Evolutionary conservation across 495 filamentous ascomycete genomes (phyloP).

Genomic region (Penicillium subrubescens): DNA sequence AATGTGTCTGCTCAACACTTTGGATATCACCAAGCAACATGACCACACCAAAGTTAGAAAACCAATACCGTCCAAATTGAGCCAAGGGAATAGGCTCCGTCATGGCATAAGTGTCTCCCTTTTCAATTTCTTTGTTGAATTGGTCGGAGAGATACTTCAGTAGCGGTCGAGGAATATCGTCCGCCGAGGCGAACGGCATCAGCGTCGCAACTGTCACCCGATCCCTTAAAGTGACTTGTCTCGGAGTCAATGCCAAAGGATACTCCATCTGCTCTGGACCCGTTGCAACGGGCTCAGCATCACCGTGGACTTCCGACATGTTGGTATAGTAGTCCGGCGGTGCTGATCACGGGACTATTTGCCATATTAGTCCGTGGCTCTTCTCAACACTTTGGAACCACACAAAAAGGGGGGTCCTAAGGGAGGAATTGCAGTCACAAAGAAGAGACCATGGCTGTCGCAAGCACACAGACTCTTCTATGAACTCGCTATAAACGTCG

Average conservation of each 20-base stretch:
- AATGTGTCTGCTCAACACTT: slow-evolving; percentile 58
- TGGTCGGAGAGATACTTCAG: slow-evolving; percentile 81
- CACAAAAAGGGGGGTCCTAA: not conserved
- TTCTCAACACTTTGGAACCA: slow-evolving; percentile 7
- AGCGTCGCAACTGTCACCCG: slow-evolving; percentile 88
- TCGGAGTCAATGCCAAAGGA: slow-evolving; percentile 69
- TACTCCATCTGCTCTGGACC: slow-evolving; percentile 54
- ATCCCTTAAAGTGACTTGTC: slow-evolving; percentile 87
- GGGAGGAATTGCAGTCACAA: slow-evolving; percentile 5
- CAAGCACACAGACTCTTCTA: not conserved
- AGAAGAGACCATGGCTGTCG: slow-evolving; percentile 9
- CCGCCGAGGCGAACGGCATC: slow-evolving; percentile 76
- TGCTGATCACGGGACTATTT: slow-evolving; percentile 45
- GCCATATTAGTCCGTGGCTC: slow-evolving; percentile 37
- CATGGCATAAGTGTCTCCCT: slow-evolving; percentile 96
- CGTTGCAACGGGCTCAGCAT: slow-evolving; percentile 57
- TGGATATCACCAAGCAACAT: slow-evolving; percentile 88
- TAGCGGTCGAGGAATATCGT: slow-evolving; percentile 73
- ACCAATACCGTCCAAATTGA: slow-evolving; percentile 89
- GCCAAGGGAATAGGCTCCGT: slow-evolving; percentile 72
- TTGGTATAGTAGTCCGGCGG: slow-evolving; percentile 25
- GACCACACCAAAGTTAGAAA: slow-evolving; percentile 89
- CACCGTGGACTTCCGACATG: slow-evolving; percentile 90
- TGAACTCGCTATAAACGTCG: slow-evolving; percentile 3
- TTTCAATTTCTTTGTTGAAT: slow-evolving; percentile 92